phyloP scores from a whole-genome alignment of 2,329 filamentous ascomycete genomes.

The Metarhizium robertsii region DNA sequence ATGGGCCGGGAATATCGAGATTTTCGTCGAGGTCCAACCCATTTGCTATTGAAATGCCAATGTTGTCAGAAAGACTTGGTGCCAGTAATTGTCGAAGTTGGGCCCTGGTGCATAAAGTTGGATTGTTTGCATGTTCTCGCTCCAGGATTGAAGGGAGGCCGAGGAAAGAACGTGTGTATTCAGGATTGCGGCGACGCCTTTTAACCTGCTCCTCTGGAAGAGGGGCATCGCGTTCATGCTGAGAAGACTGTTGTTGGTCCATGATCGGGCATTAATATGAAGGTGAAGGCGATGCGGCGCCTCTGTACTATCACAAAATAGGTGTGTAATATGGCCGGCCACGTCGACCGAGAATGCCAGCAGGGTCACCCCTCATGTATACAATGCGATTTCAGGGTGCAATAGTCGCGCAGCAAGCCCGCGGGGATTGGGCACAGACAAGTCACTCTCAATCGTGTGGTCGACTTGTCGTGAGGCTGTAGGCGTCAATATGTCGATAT shows the following conservation, averaged over 20 bases:
- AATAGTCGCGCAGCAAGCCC: not conserved
- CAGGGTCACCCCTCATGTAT: not conserved
- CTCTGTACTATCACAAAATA: not conserved
- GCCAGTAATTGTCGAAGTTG: not conserved
- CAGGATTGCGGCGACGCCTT: not conserved
- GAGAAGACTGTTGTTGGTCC: not conserved
- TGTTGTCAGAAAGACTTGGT: not conserved
- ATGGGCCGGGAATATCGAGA: not conserved
- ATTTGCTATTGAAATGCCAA: not conserved
- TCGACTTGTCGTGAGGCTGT: not conserved
- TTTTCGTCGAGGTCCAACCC: not conserved
- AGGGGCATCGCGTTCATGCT: not conserved
- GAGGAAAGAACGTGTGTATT: slow-evolving; percentile 2
- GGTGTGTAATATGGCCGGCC: not conserved
- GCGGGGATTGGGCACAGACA: not conserved
- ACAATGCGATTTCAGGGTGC: not conserved
- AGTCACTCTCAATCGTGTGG: not conserved
- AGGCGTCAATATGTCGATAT: not conserved
- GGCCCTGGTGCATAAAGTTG: not conserved
- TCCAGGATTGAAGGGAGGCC: slow-evolving; percentile 3
- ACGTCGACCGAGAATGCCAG: not conserved
- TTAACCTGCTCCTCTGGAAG: not conserved
- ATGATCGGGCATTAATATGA: not conserved
- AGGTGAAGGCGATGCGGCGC: not conserved
- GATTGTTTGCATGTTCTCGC: not conserved